Evolutionary conservation across 2,329 filamentous ascomycete genomes (phyloP).

Genomic region (Hypoxylon sp.): DNA sequence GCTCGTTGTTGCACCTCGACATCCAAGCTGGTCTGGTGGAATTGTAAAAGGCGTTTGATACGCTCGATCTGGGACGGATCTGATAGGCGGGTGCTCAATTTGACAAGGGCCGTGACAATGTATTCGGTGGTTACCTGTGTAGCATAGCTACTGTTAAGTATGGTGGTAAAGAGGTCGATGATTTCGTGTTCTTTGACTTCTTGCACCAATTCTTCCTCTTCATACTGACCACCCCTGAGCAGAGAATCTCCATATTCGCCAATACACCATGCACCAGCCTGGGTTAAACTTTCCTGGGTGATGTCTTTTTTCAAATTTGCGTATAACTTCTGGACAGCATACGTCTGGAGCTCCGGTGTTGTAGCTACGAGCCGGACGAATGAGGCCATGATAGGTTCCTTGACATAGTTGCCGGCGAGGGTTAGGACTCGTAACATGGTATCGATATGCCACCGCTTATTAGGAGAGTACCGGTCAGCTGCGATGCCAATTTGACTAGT

Average conservation of each 20-base stretch:
- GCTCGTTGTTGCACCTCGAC: constrained; percentile 97
- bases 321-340: constrained; percentile 96
- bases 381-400: constrained; percentile 96
- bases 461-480: constrained; percentile 94
- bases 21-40: constrained; percentile 87
- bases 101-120: constrained; percentile 94
- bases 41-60: constrained; percentile 82
- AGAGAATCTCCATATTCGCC: constrained; percentile 95
- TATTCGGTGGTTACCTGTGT: constrained; percentile 94
- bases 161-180: constrained; percentile 91
- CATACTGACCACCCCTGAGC: constrained; percentile 90
- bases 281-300: constrained; percentile 93
- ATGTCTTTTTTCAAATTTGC: constrained; percentile 93
- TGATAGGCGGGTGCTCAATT: constrained; percentile 88
- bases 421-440: constrained; percentile 96
- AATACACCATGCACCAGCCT: constrained; percentile 97
- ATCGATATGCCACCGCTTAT: constrained; percentile 98
- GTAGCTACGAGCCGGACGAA: constrained; percentile 97
- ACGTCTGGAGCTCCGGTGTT: constrained; percentile 93
- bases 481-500: constrained; percentile 98
- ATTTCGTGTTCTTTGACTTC: constrained; percentile 89
- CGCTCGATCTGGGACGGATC: constrained; percentile 90
- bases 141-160: constrained; percentile 94
- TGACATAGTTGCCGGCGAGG: constrained; percentile 95
- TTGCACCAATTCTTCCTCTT: constrained; percentile 89